phyloP scores from a whole-genome alignment of 2,329 filamentous ascomycete species.

The Pseudopyricularia javanii region DNA sequence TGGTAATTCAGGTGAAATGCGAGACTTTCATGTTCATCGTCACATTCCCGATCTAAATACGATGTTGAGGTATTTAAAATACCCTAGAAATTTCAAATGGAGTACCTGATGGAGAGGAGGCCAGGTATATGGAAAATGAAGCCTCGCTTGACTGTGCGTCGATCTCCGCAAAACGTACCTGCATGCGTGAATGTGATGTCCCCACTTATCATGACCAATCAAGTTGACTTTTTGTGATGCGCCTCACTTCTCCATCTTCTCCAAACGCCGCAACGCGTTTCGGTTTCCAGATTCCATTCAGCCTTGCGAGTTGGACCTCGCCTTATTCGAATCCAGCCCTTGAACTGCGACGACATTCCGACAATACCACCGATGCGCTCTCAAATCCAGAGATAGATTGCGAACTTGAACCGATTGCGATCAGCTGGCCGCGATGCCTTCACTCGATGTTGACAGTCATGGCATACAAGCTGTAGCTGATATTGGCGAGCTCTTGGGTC shows the following conservation, averaged over 20 bases:
- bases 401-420: neutral
- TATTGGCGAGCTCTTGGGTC: slow-evolving; percentile 40
- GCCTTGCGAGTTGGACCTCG: neutral
- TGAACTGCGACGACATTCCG: neutral
- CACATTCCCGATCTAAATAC: too few relatives aligned
- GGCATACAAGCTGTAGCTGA: slow-evolving; percentile 39
- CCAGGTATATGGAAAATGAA: too few relatives aligned
- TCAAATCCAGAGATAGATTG: neutral
- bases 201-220: neutral
- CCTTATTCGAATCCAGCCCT: neutral
- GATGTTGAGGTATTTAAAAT: too few relatives aligned
- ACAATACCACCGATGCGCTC: neutral
- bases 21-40: too few relatives aligned
- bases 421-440: slow-evolving; percentile 31
- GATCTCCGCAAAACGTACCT: too few relatives aligned
- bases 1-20: too few relatives aligned
- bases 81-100: too few relatives aligned
- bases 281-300: neutral
- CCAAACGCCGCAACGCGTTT: neutral
- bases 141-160: too few relatives aligned
- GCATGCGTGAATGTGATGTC: neutral
- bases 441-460: slow-evolving; percentile 28
- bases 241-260: neutral
- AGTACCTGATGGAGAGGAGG: too few relatives aligned
- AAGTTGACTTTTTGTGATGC: neutral